Evolutionary conservation across 495 filamentous ascomycete species (phyloP).

Genomic region (Penicillium flavigenum): DNA sequence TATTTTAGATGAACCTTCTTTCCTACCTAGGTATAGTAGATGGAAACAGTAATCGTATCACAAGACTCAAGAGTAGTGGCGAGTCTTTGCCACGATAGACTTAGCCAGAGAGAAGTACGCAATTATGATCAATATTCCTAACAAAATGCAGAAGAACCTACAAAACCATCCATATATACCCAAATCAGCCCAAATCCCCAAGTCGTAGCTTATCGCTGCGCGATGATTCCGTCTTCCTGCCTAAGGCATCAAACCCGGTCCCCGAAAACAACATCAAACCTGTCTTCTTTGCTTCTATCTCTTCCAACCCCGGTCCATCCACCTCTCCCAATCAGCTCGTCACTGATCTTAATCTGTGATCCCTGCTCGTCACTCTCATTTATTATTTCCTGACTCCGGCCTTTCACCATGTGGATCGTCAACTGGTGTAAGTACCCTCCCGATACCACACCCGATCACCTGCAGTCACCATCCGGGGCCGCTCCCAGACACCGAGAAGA

Average conservation of each 20-base stretch:
- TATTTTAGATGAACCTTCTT: conserved; percentile 2
- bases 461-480: background rate
- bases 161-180: background rate
- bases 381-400: conserved; percentile 7
- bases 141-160: background rate
- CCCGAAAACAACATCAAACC: conserved; percentile 39
- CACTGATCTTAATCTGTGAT: conserved; percentile 13
- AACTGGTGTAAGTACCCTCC: conserved; percentile 80
- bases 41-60: background rate
- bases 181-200: conserved; percentile 11
- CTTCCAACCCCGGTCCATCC: conserved; percentile 23
- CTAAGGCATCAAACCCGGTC: conserved; percentile 23
- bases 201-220: conserved; percentile 1
- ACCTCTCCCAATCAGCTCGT: conserved; percentile 13
- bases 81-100: background rate
- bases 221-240: conserved; percentile 20
- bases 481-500: background rate
- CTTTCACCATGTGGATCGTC: conserved; percentile 81
- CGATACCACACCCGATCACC: conserved; percentile 15
- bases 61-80: background rate
- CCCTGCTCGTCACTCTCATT: conserved; percentile 11
- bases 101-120: background rate
- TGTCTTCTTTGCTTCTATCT: conserved; percentile 36
- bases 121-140: background rate
- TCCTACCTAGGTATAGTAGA: background rate